phyloP scores from a whole-genome alignment of 78 protist species.

The Isochrysis galbana region DNA sequence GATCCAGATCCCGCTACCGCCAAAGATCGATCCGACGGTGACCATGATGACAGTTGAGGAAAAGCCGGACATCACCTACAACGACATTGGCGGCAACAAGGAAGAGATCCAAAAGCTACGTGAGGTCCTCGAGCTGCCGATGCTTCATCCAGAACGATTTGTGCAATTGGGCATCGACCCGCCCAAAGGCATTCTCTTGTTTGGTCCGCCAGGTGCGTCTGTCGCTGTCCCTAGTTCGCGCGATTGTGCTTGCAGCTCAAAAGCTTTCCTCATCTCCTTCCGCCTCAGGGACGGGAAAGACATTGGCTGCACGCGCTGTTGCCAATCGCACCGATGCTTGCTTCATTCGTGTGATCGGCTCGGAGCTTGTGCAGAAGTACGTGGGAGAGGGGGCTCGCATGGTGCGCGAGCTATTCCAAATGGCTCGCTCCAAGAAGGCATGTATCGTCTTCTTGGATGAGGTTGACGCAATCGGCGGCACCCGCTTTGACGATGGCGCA shows the following conservation, averaged over 20 bases:
- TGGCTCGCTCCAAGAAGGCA: constrained; percentile 97
- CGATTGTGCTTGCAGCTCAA: no score
- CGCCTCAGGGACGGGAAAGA: constrained; percentile 99
- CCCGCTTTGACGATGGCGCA: constrained; percentile 87
- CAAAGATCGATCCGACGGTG: constrained; percentile 98
- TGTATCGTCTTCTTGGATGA: constrained; percentile 59
- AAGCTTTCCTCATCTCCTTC: no score
- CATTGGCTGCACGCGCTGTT: constrained; percentile 99
- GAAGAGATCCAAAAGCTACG: constrained; percentile 98
- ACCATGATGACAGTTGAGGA: constrained; percentile 99
- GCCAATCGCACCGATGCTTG: constrained; percentile 99
- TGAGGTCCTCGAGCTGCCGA: constrained; percentile 96
- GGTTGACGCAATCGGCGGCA: constrained; percentile 98
- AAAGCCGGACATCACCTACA: constrained; percentile 99
- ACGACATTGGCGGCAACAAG: constrained; percentile 99
- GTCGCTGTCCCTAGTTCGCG: no score
- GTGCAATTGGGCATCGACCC: constrained; percentile 98
- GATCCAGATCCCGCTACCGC: constrained; percentile 99
- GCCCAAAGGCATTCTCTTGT: constrained; percentile 96
- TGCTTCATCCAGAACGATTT: constrained; percentile 96
- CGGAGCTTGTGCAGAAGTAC: constrained; percentile 97
- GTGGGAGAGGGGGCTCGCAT: constrained; percentile 98
- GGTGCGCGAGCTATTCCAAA: constrained; percentile 94
- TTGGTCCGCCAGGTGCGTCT: no score
- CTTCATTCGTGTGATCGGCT: constrained; percentile 99